Percentiles rank a stretch among this genome's conserved stretches.
Conservation (phyloP, 2,329 filamentous ascomycete genomes). For the Microcera coccophila region DNA sequence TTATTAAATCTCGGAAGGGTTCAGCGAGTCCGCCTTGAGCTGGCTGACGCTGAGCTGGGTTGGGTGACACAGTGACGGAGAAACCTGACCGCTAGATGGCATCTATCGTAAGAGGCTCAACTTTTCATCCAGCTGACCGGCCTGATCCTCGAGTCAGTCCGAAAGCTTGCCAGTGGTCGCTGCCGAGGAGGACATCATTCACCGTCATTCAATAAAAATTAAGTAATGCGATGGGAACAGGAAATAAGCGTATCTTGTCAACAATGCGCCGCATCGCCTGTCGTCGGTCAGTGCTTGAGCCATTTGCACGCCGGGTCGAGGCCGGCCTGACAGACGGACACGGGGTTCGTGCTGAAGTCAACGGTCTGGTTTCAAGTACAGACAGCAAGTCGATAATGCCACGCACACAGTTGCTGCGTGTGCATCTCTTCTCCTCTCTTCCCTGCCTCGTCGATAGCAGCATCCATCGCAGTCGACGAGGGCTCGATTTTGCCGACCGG, state of each 20-base stretch:
- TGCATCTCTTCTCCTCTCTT: too few relatives aligned
- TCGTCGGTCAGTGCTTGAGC: constrained; percentile 4
- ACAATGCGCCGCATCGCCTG: constrained; percentile 1
- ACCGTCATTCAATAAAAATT: too few relatives aligned
- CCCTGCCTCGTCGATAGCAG: too few relatives aligned
- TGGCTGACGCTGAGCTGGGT: neutral
- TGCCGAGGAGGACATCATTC: too few relatives aligned
- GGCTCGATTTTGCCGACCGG: too few relatives aligned
- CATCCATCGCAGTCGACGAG: too few relatives aligned
- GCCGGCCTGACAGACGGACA: constrained; percentile 4
- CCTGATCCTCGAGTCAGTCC: neutral
- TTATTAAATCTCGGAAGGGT: constrained; percentile 20
- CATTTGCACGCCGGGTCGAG: constrained; percentile 4
- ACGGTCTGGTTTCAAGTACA: constrained; percentile 25
- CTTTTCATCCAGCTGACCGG: neutral
- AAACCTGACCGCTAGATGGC: neutral
- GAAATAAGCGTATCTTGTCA: constrained; percentile 10
- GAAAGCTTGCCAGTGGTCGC: neutral
- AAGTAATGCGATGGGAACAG: constrained; percentile 6
- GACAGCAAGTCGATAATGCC: constrained; percentile 13
- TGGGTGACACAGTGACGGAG: too few relatives aligned
- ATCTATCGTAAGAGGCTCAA: neutral
- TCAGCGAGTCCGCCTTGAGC: constrained; percentile 8
- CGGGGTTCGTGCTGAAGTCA: constrained; percentile 14
- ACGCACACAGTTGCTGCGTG: constrained; percentile 10